These are phyloP conservation scores for Blumeria graminis DNA, from an alignment of 2,329 filamentous ascomycete species.

Conservation along the genomic window DNA sequence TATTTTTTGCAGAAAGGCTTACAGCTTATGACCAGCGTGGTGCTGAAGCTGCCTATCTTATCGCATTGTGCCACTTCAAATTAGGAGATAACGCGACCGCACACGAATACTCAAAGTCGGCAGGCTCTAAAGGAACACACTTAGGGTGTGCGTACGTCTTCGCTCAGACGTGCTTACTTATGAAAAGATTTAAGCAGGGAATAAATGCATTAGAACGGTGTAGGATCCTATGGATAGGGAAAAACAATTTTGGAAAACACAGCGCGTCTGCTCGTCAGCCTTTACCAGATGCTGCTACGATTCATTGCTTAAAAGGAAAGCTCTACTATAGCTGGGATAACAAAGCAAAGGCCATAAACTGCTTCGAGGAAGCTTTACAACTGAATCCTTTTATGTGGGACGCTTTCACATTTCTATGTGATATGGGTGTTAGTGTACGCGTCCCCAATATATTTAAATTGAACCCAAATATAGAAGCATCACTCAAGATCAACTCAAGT, in stretches of 20 bases:
- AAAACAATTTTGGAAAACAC: constrained; percentile 62
- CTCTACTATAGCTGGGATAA: constrained; percentile 62
- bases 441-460: constrained; percentile 71
- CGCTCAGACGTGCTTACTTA: constrained; percentile 61
- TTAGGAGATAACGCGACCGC: constrained; percentile 66
- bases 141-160: constrained; percentile 78
- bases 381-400: constrained; percentile 96
- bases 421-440: constrained; percentile 60
- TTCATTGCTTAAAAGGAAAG: constrained; percentile 69
- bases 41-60: constrained; percentile 57
- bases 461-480: constrained; percentile 34
- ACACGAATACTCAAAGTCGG: constrained; percentile 54
- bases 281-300: constrained; percentile 59
- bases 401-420: constrained; percentile 70
- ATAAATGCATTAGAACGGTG: constrained; percentile 65
- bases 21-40: constrained; percentile 63
- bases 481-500: constrained; percentile 17
- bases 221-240: constrained; percentile 48
- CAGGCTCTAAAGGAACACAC: constrained; percentile 47
- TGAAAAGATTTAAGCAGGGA: constrained; percentile 62
- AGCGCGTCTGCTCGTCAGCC: constrained; percentile 50
- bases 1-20: constrained; percentile 79
- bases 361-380: constrained; percentile 73
- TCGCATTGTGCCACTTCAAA: constrained; percentile 65
- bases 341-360: constrained; percentile 60